These are phyloP conservation scores for Trichophaea hybrida DNA, from an alignment of 2,329 filamentous ascomycete species.

Conservation along the genomic window DNA sequence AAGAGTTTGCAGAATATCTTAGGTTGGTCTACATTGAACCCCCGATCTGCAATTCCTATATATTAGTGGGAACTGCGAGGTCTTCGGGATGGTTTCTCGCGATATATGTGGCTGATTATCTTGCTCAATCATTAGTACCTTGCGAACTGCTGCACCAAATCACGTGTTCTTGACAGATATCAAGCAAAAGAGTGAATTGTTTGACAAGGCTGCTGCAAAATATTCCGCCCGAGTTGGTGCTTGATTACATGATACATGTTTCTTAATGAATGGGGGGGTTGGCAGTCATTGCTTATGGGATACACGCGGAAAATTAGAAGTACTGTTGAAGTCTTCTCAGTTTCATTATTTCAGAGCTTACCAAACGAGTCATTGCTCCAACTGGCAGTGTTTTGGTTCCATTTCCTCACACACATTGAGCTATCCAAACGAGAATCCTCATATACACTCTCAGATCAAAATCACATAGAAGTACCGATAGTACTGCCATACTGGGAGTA, in stretches of 20 bases:
- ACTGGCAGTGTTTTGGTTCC: too few relatives aligned
- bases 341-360: too few relatives aligned
- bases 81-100: slow-evolving; percentile 28
- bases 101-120: slow-evolving; percentile 7
- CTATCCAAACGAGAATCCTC: too few relatives aligned
- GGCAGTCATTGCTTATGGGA: too few relatives aligned
- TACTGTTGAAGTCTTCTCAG: too few relatives aligned
- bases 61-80: not conserved
- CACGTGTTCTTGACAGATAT: slow-evolving; percentile 62
- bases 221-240: slow-evolving; percentile 69
- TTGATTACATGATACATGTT: slow-evolving; percentile 24
- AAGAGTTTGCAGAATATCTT: slow-evolving; percentile 48
- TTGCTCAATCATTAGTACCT: slow-evolving; percentile 30
- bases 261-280: too few relatives aligned
- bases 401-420: too few relatives aligned
- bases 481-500: too few relatives aligned
- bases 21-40: slow-evolving; percentile 38
- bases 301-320: too few relatives aligned
- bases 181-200: slow-evolving; percentile 71
- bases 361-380: too few relatives aligned
- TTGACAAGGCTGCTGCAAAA: slow-evolving; percentile 73
- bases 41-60: not conserved
- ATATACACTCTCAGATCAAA: too few relatives aligned
- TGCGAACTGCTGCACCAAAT: slow-evolving; percentile 46
- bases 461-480: too few relatives aligned